phyloP scores from a whole-genome alignment of 2,329 filamentous ascomycete species.

The Allantophomopsis lycopodina region DNA sequence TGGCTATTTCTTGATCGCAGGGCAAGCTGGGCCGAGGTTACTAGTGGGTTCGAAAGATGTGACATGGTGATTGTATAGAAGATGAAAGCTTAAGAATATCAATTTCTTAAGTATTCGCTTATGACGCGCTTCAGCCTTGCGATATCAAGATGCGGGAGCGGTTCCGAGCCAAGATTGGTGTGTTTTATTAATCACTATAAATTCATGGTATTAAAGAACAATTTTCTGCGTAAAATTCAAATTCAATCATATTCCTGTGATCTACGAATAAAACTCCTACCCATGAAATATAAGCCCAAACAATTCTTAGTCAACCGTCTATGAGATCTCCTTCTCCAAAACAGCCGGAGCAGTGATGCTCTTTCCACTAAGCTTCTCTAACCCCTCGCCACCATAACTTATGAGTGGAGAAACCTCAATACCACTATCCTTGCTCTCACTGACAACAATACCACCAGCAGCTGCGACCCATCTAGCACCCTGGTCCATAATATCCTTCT shows the following conservation, averaged over 20 bases:
- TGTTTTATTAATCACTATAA: too few species aligned
- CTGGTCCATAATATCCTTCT: slow-evolving; percentile 77
- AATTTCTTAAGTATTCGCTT: too few species aligned
- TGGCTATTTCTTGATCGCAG: slow-evolving; percentile 37
- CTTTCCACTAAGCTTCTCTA: slow-evolving; percentile 39
- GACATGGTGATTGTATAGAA: slow-evolving; percentile 27
- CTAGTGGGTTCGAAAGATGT: slow-evolving; percentile 57
- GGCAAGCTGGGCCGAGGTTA: slow-evolving; percentile 56
- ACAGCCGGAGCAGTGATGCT: slow-evolving; percentile 37
- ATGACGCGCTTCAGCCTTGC: too few species aligned
- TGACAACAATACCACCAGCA: slow-evolving; percentile 63
- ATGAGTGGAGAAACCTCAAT: slow-evolving; percentile 86
- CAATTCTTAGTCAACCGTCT: too few species aligned
- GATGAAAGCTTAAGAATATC: not conserved
- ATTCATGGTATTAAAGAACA: too few species aligned
- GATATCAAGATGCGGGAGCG: too few species aligned
- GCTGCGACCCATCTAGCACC: slow-evolving; percentile 75
- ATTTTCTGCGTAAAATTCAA: too few species aligned
- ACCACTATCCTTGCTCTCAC: slow-evolving; percentile 47
- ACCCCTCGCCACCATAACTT: slow-evolving; percentile 66
- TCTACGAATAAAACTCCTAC: too few species aligned
- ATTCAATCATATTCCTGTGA: too few species aligned
- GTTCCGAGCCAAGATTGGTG: too few species aligned
- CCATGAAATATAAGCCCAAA: too few species aligned
- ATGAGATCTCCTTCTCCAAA: slow-evolving; percentile 26